Conservation (phyloP, 495 filamentous ascomycete species). For the Penicillium psychrofluorescens region DNA sequence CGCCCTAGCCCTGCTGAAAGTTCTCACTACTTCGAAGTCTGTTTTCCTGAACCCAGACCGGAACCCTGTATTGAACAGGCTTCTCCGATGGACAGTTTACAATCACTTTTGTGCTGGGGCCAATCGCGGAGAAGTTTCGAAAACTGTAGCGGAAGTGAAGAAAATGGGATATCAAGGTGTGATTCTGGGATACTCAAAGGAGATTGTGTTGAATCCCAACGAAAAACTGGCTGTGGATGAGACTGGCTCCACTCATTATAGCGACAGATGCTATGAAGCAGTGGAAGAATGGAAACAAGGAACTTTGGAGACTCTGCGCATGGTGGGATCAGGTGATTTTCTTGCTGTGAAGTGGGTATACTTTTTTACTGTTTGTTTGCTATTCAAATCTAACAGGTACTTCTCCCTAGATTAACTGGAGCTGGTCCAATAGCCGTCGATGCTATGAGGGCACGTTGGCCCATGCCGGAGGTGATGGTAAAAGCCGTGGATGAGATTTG, state of each 20-base stretch:
- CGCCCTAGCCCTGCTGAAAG: slow-evolving; percentile 53
- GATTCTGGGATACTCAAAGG: slow-evolving; percentile 70
- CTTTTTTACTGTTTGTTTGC: not conserved
- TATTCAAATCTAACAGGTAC: not conserved
- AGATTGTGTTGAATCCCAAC: slow-evolving; percentile 57
- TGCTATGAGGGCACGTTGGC: slow-evolving; percentile 15
- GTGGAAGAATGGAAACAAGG: slow-evolving; percentile 63
- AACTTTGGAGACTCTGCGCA: slow-evolving; percentile 59
- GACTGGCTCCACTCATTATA: slow-evolving; percentile 6
- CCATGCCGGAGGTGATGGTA: slow-evolving; percentile 15
- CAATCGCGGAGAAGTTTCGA: slow-evolving; percentile 52
- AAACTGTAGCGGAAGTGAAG: slow-evolving; percentile 53
- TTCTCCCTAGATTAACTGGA: slow-evolving; percentile 20
- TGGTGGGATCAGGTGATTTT: slow-evolving; percentile 62
- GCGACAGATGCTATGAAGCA: slow-evolving; percentile 34
- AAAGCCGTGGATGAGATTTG: slow-evolving; percentile 29
- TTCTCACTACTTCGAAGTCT: slow-evolving; percentile 56
- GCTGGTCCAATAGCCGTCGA: slow-evolving; percentile 24
- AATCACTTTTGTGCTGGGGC: slow-evolving; percentile 79
- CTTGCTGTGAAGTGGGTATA: slow-evolving; percentile 62
- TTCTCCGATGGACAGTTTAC: slow-evolving; percentile 75
- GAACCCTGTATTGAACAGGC: slow-evolving; percentile 46
- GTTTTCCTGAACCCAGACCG: slow-evolving; percentile 50
- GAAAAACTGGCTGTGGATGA: slow-evolving; percentile 20
- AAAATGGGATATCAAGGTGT: slow-evolving; percentile 69